Conservation (phyloP, 2,329 filamentous ascomycete genomes). For the Domatiomyces catenatus region DNA sequence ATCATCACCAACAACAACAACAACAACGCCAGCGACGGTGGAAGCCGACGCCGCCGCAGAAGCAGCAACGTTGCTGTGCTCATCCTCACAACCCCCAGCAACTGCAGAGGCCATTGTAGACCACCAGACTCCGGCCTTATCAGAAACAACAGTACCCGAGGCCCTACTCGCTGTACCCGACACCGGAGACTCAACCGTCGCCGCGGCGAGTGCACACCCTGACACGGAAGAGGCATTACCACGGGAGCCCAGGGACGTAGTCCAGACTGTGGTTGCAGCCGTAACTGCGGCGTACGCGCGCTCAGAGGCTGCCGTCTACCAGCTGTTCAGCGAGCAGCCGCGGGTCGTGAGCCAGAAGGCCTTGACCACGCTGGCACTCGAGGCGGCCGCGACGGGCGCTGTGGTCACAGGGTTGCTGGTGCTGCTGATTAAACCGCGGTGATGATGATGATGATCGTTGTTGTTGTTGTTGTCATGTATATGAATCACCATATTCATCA, state of each 20-base stretch:
- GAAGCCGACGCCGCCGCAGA: neutral
- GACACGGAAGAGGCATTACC: neutral
- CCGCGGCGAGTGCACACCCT: neutral
- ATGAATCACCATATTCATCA: neutral
- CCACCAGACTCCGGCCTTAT: slow-evolving; percentile 5
- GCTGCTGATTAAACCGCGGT: slow-evolving; percentile 34
- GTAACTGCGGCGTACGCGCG: slow-evolving; percentile 22
- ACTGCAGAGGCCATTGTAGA: slow-evolving; percentile 10
- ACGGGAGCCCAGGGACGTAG: slow-evolving; percentile 5
- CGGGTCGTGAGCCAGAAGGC: slow-evolving; percentile 54
- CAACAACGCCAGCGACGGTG: neutral
- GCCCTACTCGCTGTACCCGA: neutral
- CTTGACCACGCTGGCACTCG: slow-evolving; percentile 51
- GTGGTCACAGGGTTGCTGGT: slow-evolving; percentile 40
- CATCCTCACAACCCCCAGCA: neutral
- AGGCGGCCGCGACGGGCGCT: slow-evolving; percentile 53
- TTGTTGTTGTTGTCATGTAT: neutral
- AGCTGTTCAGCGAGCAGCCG: slow-evolving; percentile 50
- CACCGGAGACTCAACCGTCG: slow-evolving; percentile 3
- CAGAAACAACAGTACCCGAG: neutral
- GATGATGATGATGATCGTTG: neutral
- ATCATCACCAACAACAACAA: neutral
- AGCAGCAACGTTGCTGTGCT: neutral
- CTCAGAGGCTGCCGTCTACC: slow-evolving; percentile 37
- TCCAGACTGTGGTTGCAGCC: slow-evolving; percentile 11